Percentiles rank a stretch among this genome's conserved stretches.
Evolutionary conservation across 306 rosid species (phyloP).

Genomic region (Citrullus amarus): DNA sequence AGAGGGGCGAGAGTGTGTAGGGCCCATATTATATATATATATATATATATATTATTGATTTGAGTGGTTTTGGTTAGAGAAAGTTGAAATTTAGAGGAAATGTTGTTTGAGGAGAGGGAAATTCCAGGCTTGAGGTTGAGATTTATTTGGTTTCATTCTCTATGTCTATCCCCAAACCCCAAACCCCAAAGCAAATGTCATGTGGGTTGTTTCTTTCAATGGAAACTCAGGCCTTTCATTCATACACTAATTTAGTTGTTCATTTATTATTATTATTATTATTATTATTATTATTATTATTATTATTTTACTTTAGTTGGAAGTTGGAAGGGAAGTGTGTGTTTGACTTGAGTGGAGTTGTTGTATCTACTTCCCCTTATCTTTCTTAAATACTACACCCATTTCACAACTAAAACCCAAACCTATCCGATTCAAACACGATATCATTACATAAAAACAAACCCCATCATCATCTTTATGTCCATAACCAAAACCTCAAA

Average conservation of each 20-base stretch:
- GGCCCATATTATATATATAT: not conserved
- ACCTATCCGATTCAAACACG: not conserved
- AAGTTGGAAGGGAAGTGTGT: not conserved
- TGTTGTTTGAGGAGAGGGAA: not conserved
- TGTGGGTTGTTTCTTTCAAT: slow-evolving; percentile 55
- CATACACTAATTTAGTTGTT: not conserved
- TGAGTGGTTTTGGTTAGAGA: too few species aligned
- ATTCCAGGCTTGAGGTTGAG: not conserved
- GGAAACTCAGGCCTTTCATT: slow-evolving; percentile 24
- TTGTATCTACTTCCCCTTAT: not conserved
- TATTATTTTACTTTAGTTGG: not conserved
- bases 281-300: not conserved
- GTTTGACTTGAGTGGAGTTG: slow-evolving; percentile 6
- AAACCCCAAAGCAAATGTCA: slow-evolving; percentile 33
- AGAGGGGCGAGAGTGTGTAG: not conserved
- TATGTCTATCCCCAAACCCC: not conserved
- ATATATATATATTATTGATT: too few species aligned
- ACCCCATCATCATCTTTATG: not conserved
- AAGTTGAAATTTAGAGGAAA: not conserved
- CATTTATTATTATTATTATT: not conserved
- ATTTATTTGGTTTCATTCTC: slow-evolving; percentile 42
- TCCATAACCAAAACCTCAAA: not conserved
- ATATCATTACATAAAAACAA: not conserved
- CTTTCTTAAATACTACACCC: not conserved
- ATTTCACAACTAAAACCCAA: not conserved